These are phyloP conservation scores for Sanghuangporus sanghuang DNA, from an alignment of 1,284 basidiomycete species.

Conservation along the genomic window DNA sequence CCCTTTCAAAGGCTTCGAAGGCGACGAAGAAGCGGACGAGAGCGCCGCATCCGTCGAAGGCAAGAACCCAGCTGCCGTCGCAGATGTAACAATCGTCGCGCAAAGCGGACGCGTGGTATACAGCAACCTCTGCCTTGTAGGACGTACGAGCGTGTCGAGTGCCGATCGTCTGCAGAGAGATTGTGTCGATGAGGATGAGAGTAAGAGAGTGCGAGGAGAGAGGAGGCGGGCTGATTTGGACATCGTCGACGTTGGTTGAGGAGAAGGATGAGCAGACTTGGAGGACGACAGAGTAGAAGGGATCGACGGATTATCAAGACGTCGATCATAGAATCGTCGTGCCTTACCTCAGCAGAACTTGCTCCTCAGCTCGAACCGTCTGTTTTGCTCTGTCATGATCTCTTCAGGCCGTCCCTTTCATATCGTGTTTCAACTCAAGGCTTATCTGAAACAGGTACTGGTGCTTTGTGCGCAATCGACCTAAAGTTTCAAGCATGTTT, in stretches of 20 bases:
- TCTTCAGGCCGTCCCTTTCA: too few relatives aligned
- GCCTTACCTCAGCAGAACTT: too few relatives aligned
- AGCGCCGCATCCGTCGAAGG: background rate
- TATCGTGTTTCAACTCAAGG: too few relatives aligned
- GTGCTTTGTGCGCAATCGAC: too few relatives aligned
- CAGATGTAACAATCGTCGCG: slow-evolving; percentile 12
- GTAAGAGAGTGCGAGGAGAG: background rate
- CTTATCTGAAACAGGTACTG: too few relatives aligned
- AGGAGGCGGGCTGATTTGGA: slow-evolving; percentile 8
- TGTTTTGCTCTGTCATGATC: too few relatives aligned
- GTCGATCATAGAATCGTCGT: background rate
- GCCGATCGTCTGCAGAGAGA: background rate
- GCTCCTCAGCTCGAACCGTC: too few relatives aligned
- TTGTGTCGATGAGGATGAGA: background rate
- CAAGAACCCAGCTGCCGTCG: background rate
- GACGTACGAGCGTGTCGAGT: background rate
- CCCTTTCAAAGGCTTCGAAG: background rate
- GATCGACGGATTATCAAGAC: background rate
- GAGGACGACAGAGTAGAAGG: background rate
- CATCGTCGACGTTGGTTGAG: background rate
- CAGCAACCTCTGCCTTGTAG: background rate
- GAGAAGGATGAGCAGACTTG: background rate
- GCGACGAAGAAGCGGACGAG: background rate
- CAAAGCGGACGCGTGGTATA: slow-evolving; percentile 10
- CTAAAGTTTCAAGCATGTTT: too few relatives aligned